phyloP scores from a whole-genome alignment of 495 filamentous ascomycete genomes.

The Lepidopterella palustris region DNA sequence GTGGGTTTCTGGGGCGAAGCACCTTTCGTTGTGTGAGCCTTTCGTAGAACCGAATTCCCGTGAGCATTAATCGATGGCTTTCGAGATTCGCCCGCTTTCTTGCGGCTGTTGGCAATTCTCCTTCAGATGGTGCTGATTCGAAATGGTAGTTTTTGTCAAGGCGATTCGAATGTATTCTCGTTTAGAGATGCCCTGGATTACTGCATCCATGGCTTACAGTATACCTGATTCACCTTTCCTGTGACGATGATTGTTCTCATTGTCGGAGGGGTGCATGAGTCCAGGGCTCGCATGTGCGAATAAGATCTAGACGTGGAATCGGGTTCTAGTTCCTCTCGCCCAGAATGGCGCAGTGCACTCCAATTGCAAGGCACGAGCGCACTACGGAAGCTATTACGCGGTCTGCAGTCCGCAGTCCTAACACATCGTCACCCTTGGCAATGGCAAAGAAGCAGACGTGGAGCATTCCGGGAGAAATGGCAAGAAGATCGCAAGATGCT shows the following conservation, averaged over 20 bases:
- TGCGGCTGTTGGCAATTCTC: constrained; percentile 7
- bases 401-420: constrained; percentile 3
- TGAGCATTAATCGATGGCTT: not conserved
- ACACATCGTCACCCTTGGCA: not conserved
- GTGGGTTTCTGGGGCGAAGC: too few species aligned
- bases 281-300: constrained; percentile 11
- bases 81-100: constrained; percentile 8
- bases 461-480: constrained; percentile 11
- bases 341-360: constrained; percentile 5
- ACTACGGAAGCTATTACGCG: constrained; percentile 15
- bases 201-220: constrained; percentile 28
- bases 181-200: constrained; percentile 2
- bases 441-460: constrained; percentile 11
- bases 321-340: constrained; percentile 5
- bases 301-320: constrained; percentile 10
- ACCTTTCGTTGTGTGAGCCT: too few species aligned
- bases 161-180: not conserved
- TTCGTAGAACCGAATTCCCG: too few species aligned
- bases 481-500: constrained; percentile 12
- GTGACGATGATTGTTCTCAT: not conserved
- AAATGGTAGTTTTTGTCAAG: not conserved
- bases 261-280: constrained; percentile 7
- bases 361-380: constrained; percentile 7
- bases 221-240: not conserved
- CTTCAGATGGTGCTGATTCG: constrained; percentile 4